Evolutionary conservation across 257 asterid species (phyloP), one percentile per base, ranked within the genome.

Genomic region (Nicotiana undulata): DNA sequence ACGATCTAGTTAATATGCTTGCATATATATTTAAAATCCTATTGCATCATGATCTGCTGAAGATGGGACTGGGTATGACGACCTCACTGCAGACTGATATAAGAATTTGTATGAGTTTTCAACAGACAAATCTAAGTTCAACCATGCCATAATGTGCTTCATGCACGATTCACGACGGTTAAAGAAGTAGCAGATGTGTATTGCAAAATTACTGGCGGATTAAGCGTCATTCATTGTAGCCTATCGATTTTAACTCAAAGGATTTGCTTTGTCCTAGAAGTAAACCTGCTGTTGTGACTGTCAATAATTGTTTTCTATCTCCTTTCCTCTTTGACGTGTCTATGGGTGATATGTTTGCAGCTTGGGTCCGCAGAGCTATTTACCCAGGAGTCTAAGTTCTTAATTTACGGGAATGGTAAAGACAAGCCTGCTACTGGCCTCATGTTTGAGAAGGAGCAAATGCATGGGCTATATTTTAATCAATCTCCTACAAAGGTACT

Each of bases 351-450:
- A 51, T 40, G 10, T 58, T 79, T 88, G 89, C 95, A 96, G 99
- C 95, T 91, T 79, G 97, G 98, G 79, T 93, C 99, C 58, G 97
- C 97, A 9, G 98, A 92, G 81, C 85, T 91, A 52, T 96, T 91
- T 81, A 86, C 92, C 58, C 80, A 93, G 63, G 98, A 91, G 13
- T 96, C 99, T 12, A 91, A 96, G 83, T 88, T 88, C 75, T 81
- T 96, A 64, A 86, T 88, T 0, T 88, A 87, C 40, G 98, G 95
- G 64, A 90, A 94, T 75, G 98, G 99, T 56, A 90, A 90, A 79
- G 95, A 92, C 81, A 90, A 94, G 75, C 97, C 98, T 82, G 95
- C 98, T n/a, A 96, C 99, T 11, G 97, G 94, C 79, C 90, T 96
- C 86, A 90, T 90, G 97, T 94, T 93, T 66, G 97, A 93, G 89